phyloP scores from a whole-genome alignment of 2,329 filamentous ascomycete genomes.

The Aspergillus oerlinghausenensis region DNA sequence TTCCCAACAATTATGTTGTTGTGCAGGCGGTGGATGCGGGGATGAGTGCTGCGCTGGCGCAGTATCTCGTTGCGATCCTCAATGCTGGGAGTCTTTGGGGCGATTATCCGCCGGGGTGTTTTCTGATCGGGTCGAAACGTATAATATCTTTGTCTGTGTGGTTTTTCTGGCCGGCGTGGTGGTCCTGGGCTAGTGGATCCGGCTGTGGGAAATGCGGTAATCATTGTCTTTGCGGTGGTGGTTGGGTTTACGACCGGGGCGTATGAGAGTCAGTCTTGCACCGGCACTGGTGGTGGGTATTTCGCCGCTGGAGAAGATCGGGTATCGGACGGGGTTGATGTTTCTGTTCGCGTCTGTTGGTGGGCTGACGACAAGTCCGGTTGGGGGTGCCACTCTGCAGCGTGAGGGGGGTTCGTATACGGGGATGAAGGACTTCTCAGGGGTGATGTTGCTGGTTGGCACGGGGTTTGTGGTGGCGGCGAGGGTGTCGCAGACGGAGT shows the following conservation, averaged over 20 bases:
- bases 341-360: conserved; percentile 60
- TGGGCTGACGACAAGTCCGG: conserved; percentile 61
- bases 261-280: conserved; percentile 55
- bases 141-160: conserved; percentile 14
- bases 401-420: conserved; percentile 51
- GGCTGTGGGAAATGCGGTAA: conserved; percentile 47
- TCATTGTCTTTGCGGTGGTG: conserved; percentile 58
- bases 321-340: conserved; percentile 58
- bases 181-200: conserved; percentile 17
- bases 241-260: conserved; percentile 64
- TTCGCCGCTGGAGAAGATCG: conserved; percentile 62
- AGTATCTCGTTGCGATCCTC: conserved; percentile 18
- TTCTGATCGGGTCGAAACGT: conserved; percentile 14
- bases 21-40: conserved; percentile 14
- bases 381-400: conserved; percentile 58
- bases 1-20: conserved; percentile 20
- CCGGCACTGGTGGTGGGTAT: conserved; percentile 61
- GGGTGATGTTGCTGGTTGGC: conserved; percentile 47
- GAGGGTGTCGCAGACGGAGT: not conserved
- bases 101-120: conserved; percentile 10
- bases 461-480: conserved; percentile 2
- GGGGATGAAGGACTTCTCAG: conserved; percentile 62
- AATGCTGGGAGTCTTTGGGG: conserved; percentile 20
- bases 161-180: conserved; percentile 9
- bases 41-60: conserved; percentile 11